Conservation (phyloP, 75 land plant genomes). For the Picea glauca region DNA sequence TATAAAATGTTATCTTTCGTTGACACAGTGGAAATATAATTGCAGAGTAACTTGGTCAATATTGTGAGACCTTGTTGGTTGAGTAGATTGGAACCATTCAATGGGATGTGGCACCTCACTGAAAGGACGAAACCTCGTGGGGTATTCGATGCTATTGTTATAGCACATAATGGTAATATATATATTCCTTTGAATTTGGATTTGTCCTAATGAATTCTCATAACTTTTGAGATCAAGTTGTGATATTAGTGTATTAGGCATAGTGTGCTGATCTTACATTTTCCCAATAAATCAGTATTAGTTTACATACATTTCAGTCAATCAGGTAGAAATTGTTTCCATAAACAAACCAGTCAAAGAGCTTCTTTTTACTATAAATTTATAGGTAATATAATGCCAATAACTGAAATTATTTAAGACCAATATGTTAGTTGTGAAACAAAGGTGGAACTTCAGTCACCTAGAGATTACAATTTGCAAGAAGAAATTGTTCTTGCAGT, state of each 20-base stretch:
- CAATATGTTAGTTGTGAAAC: too few species aligned
- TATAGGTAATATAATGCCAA: background rate
- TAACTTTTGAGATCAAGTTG: background rate
- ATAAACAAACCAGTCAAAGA: background rate
- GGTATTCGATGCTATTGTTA: conserved; percentile 78
- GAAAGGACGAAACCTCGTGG: conserved; percentile 81
- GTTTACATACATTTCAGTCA: background rate
- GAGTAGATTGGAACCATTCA: conserved; percentile 64
- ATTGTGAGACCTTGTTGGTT: conserved; percentile 91
- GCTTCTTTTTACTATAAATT: background rate
- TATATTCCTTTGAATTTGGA: background rate
- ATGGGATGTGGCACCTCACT: conserved; percentile 78
- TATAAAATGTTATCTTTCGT: conserved; percentile 10
- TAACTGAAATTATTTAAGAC: too few species aligned
- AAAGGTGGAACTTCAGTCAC: too few species aligned
- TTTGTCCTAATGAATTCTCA: background rate
- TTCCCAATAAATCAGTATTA: background rate
- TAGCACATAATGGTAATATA: conserved; percentile 89
- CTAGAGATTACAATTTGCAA: too few species aligned
- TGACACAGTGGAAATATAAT: conserved; percentile 4
- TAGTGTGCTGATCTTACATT: background rate
- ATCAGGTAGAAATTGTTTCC: background rate
- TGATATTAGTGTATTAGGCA: background rate
- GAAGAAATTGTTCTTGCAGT: too few species aligned
- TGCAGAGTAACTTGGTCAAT: conserved; percentile 60